A percentile compares a stretch with the other conserved stretches of the same genome.
Conservation (phyloP, 140 eudicot genomes). For the Senecio squalidus region DNA sequence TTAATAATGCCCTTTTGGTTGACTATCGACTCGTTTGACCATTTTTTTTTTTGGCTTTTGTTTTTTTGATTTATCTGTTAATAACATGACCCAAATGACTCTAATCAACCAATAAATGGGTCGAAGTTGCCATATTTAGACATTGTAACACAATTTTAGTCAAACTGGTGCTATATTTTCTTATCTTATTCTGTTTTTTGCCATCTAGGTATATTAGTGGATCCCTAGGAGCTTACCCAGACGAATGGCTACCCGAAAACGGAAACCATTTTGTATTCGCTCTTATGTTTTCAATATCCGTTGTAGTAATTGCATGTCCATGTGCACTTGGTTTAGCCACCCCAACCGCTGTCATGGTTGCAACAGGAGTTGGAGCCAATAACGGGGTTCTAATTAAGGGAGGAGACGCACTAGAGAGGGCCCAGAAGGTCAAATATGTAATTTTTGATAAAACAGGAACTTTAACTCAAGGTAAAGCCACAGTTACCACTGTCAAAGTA, state of each 20-base stretch:
- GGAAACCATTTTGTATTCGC: constrained; percentile 89
- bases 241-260: constrained; percentile 78
- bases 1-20: neutral
- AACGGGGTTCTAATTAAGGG: constrained; percentile 96
- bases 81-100: neutral
- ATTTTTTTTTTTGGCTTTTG: neutral
- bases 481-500: constrained; percentile 72
- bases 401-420: constrained; percentile 93
- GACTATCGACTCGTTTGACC: neutral
- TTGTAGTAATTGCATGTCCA: constrained; percentile 96
- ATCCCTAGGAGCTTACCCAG: constrained; percentile 71
- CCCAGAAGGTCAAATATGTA: constrained; percentile 85
- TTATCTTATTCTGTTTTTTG: neutral
- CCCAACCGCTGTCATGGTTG: constrained; percentile 99
- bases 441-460: constrained; percentile 97
- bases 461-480: constrained; percentile 93
- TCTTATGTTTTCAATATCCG: constrained; percentile 96
- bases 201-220: constrained; percentile 76
- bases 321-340: constrained; percentile 99
- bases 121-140: neutral
- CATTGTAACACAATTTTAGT: constrained; percentile 1
- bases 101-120: neutral
- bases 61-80: neutral
- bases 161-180: constrained; percentile 1
- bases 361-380: constrained; percentile 96